phyloP scores from a whole-genome alignment of 257 asterid genomes.

The Jasminum sambac region DNA sequence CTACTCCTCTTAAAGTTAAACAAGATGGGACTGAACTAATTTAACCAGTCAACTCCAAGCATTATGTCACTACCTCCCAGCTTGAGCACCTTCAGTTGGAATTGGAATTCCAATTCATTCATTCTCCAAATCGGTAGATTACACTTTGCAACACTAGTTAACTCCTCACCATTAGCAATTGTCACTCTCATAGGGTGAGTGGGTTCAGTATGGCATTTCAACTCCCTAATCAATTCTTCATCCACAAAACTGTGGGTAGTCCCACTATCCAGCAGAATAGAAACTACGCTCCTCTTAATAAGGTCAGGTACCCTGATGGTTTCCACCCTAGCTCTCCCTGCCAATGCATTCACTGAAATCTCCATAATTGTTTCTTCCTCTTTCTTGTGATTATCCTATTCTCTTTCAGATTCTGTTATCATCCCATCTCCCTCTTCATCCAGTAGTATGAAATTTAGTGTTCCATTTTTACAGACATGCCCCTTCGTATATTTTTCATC shows the following conservation, averaged over 20 bases:
- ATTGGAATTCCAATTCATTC: not conserved
- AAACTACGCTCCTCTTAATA: not conserved
- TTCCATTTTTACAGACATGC: not conserved
- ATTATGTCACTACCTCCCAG: conserved; percentile 1
- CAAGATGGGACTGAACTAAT: not conserved
- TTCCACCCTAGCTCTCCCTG: not conserved
- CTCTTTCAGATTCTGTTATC: not conserved
- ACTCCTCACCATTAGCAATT: not conserved
- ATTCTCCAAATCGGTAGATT: not conserved
- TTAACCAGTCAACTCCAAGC: not conserved
- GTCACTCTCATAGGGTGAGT: not conserved
- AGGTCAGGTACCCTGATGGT: not conserved
- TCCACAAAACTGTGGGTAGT: not conserved
- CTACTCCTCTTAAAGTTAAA: not conserved
- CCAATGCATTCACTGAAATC: not conserved
- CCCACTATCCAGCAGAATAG: not conserved
- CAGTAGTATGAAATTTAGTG: no score
- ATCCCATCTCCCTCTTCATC: not conserved
- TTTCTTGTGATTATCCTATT: not conserved
- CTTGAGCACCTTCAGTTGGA: not conserved
- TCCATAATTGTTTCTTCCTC: no score
- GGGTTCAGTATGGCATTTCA: not conserved
- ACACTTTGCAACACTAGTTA: not conserved
- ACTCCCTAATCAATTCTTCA: not conserved
- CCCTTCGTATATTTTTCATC: not conserved